These are phyloP conservation scores for Penicillium angulare DNA, from an alignment of 495 filamentous ascomycete genomes.

Conservation along the genomic window DNA sequence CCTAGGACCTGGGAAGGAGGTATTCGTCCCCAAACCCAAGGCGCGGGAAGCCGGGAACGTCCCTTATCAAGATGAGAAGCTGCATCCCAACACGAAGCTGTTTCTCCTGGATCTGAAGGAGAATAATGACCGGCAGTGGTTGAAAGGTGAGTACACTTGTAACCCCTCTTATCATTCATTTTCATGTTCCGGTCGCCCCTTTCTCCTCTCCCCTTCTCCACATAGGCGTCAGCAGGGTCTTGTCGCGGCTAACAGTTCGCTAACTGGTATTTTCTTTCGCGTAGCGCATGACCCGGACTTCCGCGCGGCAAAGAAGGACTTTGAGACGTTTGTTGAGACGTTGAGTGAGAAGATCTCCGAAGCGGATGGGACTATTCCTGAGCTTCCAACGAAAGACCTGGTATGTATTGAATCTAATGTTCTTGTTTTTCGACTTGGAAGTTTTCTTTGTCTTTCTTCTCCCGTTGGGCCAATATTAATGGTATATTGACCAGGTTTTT, in stretches of 20 bases:
- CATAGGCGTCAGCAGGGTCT: neutral
- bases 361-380: constrained; percentile 75
- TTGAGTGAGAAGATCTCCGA: constrained; percentile 68
- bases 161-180: no score
- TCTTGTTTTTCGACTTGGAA: no score
- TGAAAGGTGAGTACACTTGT: constrained; percentile 75
- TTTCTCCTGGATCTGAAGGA: constrained; percentile 72
- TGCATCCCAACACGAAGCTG: constrained; percentile 79
- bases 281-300: constrained; percentile 74
- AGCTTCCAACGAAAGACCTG: constrained; percentile 78
- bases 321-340: constrained; percentile 68
- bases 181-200: no score
- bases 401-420: constrained; percentile 35
- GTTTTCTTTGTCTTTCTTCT: no score
- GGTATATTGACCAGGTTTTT: constrained; percentile 69
- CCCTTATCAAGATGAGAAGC: constrained; percentile 62
- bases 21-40: constrained; percentile 69
- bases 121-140: constrained; percentile 80
- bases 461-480: neutral
- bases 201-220: neutral
- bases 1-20: constrained; percentile 58
- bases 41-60: constrained; percentile 63
- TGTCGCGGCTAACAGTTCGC: constrained; percentile 6
- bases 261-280: constrained; percentile 7
- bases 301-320: constrained; percentile 73